Percentiles rank a stretch among this genome's conserved stretches.
Evolutionary conservation across 2,329 filamentous ascomycete genomes (phyloP).

Genomic region (Alternaria arbusti): DNA sequence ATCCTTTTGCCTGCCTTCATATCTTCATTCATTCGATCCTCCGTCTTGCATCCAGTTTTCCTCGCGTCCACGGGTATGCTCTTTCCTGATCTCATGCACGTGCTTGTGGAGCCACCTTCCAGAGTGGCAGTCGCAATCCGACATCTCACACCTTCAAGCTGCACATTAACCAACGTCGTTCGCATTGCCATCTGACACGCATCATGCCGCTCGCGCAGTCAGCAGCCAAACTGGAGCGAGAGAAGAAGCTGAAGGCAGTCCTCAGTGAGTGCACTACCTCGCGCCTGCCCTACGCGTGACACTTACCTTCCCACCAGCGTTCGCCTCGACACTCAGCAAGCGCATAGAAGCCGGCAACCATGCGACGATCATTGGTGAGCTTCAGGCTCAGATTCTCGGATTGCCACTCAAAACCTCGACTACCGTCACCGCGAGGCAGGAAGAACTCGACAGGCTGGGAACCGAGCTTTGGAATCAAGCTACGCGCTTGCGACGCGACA

Average conservation of each 20-base stretch:
- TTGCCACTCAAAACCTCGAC: slow-evolving; percentile 40
- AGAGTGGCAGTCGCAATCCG: neutral
- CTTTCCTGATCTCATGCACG: neutral
- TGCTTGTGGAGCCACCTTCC: neutral
- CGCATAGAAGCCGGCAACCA: slow-evolving; percentile 29
- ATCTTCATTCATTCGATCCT: neutral
- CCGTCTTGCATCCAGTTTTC: neutral
- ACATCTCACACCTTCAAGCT: neutral
- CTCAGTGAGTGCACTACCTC: slow-evolving; percentile 29
- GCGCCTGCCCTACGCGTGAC: neutral
- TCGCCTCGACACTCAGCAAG: slow-evolving; percentile 36
- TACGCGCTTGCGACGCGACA: slow-evolving; percentile 56
- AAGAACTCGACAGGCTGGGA: slow-evolving; percentile 63
- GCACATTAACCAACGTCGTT: neutral
- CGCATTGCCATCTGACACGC: too few relatives aligned
- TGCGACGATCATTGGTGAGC: slow-evolving; percentile 34
- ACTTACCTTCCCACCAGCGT: slow-evolving; percentile 35
- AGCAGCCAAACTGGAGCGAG: slow-evolving; percentile 39
- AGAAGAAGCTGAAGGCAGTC: slow-evolving; percentile 44
- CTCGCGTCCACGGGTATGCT: neutral
- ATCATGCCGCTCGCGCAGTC: slow-evolving; percentile 34
- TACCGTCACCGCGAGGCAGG: slow-evolving; percentile 43
- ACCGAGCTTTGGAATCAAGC: slow-evolving; percentile 71
- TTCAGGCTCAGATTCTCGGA: slow-evolving; percentile 53
- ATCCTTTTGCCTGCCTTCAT: neutral